phyloP scores from a whole-genome alignment of 2,329 filamentous ascomycete species.

The Fusarium gaditjirri region DNA sequence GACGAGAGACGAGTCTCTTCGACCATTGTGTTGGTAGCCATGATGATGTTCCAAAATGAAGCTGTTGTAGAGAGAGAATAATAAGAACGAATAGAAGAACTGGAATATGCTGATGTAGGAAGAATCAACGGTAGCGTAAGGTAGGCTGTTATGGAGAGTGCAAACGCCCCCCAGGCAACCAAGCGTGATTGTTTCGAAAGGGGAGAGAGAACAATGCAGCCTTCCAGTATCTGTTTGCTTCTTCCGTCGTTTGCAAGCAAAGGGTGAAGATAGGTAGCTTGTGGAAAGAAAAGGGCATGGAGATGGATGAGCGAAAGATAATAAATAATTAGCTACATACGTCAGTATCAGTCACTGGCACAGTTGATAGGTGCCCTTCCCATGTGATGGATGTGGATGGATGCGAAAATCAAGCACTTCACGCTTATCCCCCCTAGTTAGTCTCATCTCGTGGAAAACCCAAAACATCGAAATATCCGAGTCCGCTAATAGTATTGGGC shows the following conservation, averaged over 20 bases:
- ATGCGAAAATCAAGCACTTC: neutral
- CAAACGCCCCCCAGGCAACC: neutral
- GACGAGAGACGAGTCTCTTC: conserved; percentile 44
- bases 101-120: neutral
- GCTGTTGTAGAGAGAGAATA: neutral
- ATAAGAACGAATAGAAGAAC: neutral
- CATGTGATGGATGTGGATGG: neutral
- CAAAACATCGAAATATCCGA: conserved; percentile 15
- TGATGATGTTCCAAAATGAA: neutral
- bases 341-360: conserved; percentile 8
- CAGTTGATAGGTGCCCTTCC: neutral
- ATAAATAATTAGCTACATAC: conserved; percentile 6
- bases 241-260: neutral
- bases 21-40: conserved; percentile 26
- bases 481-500: neutral
- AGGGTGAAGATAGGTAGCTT: neutral
- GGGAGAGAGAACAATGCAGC: neutral
- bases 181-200: neutral
- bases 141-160: neutral
- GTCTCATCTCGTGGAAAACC: neutral
- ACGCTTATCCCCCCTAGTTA: neutral
- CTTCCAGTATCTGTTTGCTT: conserved; percentile 11
- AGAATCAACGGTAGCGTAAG: neutral
- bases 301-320: conserved; percentile 3
- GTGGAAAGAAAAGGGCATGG: neutral